phyloP scores from a whole-genome alignment of 2,329 filamentous ascomycete species.

The Helicocarpus griseus region DNA sequence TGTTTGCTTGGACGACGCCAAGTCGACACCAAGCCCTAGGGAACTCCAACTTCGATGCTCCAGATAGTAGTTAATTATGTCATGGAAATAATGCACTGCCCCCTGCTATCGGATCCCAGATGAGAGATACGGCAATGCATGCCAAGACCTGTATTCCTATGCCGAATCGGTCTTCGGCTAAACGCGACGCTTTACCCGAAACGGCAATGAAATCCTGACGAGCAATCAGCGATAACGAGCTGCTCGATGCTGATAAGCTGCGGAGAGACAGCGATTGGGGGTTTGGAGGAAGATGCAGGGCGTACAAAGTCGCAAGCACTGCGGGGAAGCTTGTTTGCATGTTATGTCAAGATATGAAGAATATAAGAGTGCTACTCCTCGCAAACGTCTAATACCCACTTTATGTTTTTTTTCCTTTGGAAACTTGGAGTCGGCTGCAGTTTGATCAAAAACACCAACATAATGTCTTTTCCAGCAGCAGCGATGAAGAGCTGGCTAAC shows the following conservation, averaged over 20 bases:
- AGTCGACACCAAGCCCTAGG: neutral
- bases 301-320: neutral
- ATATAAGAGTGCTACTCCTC: too few species aligned
- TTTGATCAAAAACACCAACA: neutral
- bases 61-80: neutral
- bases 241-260: neutral
- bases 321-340: neutral
- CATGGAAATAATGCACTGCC: neutral
- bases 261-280: neutral
- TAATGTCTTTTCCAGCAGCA: neutral
- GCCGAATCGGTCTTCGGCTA: slow-evolving; percentile 8
- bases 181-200: slow-evolving; percentile 22
- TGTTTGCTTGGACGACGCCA: slow-evolving; percentile 62
- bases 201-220: slow-evolving; percentile 27
- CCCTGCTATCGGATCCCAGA: neutral
- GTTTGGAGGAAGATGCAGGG: neutral
- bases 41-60: neutral
- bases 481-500: neutral
- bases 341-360: too few species aligned
- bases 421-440: too few species aligned
- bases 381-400: too few species aligned
- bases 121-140: neutral
- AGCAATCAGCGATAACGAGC: neutral
- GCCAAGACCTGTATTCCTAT: slow-evolving; percentile 6
- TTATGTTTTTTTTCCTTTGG: too few species aligned